phyloP scores from a whole-genome alignment of 768 basidiomycete species.

The Macrolepiota albuminosa region DNA sequence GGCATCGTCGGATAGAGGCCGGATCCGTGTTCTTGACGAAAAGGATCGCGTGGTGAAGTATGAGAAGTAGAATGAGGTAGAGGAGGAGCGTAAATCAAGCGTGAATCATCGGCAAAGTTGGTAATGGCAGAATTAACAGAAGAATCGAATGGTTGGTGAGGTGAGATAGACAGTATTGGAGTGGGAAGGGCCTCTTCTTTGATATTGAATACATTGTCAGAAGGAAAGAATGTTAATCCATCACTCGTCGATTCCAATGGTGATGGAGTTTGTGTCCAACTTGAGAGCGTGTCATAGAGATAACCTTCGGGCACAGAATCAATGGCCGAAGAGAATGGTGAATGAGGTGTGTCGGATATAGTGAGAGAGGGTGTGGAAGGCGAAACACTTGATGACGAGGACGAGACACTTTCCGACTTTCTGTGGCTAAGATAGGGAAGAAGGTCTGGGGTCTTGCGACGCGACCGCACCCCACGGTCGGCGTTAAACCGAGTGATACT shows the following conservation, averaged over 20 bases:
- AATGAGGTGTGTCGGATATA: constrained; percentile 20
- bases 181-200: constrained; percentile 19
- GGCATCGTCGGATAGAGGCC: constrained; percentile 12
- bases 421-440: constrained; percentile 24
- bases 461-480: constrained; percentile 30
- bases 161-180: constrained; percentile 19
- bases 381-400: constrained; percentile 35
- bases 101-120: constrained; percentile 26
- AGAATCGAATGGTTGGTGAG: constrained; percentile 26
- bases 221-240: constrained; percentile 14
- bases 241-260: constrained; percentile 13
- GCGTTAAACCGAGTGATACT: constrained; percentile 46
- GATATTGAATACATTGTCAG: constrained; percentile 13
- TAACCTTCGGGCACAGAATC: constrained; percentile 19
- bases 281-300: constrained; percentile 18
- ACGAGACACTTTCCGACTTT: constrained; percentile 34
- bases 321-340: constrained; percentile 18
- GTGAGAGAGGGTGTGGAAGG: constrained; percentile 30
- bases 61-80: neutral
- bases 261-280: constrained; percentile 19
- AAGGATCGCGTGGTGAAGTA: constrained; percentile 1
- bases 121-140: constrained; percentile 27
- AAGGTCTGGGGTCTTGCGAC: constrained; percentile 33
- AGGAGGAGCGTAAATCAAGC: constrained; percentile 15
- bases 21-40: constrained; percentile 7